Percentiles rank a stretch among this genome's conserved stretches.
Conservation (phyloP, 257 asterid genomes). For the Solanum boliviense region DNA sequence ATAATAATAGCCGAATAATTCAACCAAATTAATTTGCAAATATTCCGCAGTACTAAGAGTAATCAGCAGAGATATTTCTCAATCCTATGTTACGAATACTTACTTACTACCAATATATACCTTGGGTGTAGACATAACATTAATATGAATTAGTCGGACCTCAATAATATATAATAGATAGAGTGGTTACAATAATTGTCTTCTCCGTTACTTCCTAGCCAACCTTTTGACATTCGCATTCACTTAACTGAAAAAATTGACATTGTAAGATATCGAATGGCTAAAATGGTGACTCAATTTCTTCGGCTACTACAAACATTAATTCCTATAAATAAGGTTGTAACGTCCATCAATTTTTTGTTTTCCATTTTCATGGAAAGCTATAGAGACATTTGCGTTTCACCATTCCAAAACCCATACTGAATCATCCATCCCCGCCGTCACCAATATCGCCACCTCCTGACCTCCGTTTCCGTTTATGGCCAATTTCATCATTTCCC, state of each 20-base stretch:
- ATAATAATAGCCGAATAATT: neutral
- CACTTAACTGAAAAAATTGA: neutral
- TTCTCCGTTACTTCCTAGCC: neutral
- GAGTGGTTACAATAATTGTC: neutral
- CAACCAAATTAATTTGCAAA: neutral
- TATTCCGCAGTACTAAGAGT: neutral
- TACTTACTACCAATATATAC: neutral
- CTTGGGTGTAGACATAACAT: no score
- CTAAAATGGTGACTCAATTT: neutral
- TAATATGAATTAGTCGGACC: neutral
- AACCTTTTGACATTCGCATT: neutral
- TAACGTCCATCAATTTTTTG: neutral
- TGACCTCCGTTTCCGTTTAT: neutral
- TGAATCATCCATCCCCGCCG: neutral
- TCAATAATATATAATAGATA: neutral
- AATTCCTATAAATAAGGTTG: slow-evolving; percentile 12
- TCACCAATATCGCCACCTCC: neutral
- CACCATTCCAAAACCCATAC: slow-evolving; percentile 2
- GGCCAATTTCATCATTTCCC: neutral
- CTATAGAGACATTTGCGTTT: slow-evolving; percentile 5
- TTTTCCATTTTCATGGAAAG: neutral
- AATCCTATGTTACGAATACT: neutral
- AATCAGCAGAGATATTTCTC: neutral
- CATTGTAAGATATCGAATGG: neutral
- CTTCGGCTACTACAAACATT: neutral